A percentile compares a stretch with the other conserved stretches of the same genome.
These are phyloP conservation scores for Endocalyx cinctus DNA, from an alignment of 2,329 filamentous ascomycete species.

Conservation along the genomic window DNA sequence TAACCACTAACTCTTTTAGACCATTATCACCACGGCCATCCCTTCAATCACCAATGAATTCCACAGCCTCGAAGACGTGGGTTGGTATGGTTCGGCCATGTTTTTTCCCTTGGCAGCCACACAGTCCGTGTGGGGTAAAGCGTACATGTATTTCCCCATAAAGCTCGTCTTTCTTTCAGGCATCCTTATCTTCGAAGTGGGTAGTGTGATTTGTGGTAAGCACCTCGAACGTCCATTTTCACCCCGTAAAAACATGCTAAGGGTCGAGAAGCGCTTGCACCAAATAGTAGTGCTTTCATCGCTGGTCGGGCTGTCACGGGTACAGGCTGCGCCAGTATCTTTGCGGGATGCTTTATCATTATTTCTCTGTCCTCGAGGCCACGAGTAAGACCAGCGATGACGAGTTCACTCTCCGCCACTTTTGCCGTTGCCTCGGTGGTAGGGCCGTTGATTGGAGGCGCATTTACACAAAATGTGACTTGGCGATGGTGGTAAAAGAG, in stretches of 20 bases:
- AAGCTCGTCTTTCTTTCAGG: conserved; percentile 25
- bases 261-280: conserved; percentile 12
- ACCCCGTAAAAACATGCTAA: not conserved
- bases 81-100: conserved; percentile 36
- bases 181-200: conserved; percentile 31
- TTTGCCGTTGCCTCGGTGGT: conserved; percentile 30
- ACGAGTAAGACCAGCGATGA: conserved; percentile 31
- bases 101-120: conserved; percentile 25
- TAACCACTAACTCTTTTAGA: no score
- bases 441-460: conserved; percentile 20
- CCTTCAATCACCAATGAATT: conserved; percentile 28
- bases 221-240: no score
- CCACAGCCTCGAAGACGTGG: conserved; percentile 33
- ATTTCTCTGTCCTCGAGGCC: conserved; percentile 28
- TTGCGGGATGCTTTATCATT: conserved; percentile 28
- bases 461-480: conserved; percentile 21
- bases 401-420: conserved; percentile 31
- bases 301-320: conserved; percentile 33
- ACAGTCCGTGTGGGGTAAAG: conserved; percentile 25
- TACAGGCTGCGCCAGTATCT: conserved; percentile 30
- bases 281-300: conserved; percentile 32
- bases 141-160: conserved; percentile 32
- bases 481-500: conserved; percentile 26
- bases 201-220: conserved; percentile 26
- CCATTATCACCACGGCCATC: conserved; percentile 29